Evolutionary conservation across 1,139 yeast genomes (phyloP).

Genomic region (Suhomyces taliae): DNA sequence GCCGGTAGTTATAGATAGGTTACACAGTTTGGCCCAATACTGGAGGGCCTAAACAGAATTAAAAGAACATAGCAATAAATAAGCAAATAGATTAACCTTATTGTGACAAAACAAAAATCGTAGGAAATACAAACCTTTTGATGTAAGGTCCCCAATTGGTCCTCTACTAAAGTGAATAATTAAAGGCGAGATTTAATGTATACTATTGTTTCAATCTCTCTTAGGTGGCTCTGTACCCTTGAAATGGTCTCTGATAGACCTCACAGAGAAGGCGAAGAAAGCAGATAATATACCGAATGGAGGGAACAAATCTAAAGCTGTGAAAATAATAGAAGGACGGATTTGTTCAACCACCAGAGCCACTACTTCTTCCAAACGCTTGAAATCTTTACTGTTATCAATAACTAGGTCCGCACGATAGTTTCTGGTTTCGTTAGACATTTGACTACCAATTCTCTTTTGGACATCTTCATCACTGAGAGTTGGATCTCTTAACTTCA

Average conservation of each 20-base stretch:
- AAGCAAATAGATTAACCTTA: too few relatives aligned
- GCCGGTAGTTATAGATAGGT: conserved; percentile 92
- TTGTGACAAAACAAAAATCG: too few relatives aligned
- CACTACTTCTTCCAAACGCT: conserved; percentile 48
- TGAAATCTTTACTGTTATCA: conserved; percentile 58
- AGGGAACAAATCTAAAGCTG: conserved; percentile 61
- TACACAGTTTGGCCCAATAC: conserved; percentile 94
- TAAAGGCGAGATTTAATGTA: not conserved
- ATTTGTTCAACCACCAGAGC: conserved; percentile 45
- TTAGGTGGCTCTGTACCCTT: conserved; percentile 7
- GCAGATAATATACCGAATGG: conserved; percentile 48
- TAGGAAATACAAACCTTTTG: too few relatives aligned
- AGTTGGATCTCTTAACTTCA: conserved; percentile 66
- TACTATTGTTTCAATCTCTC: not conserved
- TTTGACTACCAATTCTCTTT: conserved; percentile 74
- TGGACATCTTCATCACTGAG: conserved; percentile 65
- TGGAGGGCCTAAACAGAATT: conserved; percentile 79
- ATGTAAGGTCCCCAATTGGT: too few relatives aligned
- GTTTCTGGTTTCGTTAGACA: conserved; percentile 61
- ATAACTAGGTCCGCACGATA: conserved; percentile 64
- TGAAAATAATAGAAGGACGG: conserved; percentile 53
- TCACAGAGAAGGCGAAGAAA: conserved; percentile 14
- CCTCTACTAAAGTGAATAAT: not conserved
- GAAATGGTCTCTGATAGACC: conserved; percentile 11
- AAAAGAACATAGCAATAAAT: conserved; percentile 7